A percentile compares a stretch with the other conserved stretches of the same genome.
Conservation (phyloP, 495 filamentous ascomycete species). For the Aspergillus panamensis region DNA sequence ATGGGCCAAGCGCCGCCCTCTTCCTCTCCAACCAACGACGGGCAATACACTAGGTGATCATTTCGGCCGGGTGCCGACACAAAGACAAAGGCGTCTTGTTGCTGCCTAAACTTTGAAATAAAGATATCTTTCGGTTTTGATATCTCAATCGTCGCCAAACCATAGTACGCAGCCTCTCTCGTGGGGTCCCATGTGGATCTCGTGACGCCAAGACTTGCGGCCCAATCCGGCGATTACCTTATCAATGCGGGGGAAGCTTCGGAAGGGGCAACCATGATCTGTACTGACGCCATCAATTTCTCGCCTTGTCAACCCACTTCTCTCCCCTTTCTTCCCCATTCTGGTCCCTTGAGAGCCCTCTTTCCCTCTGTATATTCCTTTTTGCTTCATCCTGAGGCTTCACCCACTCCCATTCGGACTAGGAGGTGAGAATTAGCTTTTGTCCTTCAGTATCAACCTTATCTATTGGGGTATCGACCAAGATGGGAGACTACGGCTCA, state of each 20-base stretch:
- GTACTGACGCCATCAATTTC: slow-evolving; percentile 1
- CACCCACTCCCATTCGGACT: too few relatives aligned
- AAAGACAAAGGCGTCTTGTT: background rate
- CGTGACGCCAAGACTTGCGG: slow-evolving; percentile 10
- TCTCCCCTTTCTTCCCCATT: background rate
- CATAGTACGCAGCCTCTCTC: too few relatives aligned
- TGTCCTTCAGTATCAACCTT: too few relatives aligned
- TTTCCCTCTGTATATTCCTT: too few relatives aligned
- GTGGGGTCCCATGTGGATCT: slow-evolving; percentile 6
- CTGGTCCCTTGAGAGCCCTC: background rate
- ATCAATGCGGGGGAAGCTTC: slow-evolving; percentile 11
- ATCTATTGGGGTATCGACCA: slow-evolving; percentile 3
- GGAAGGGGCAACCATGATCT: background rate
- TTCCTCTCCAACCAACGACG: slow-evolving; percentile 6
- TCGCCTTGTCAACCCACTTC: background rate
- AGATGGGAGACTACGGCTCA: slow-evolving; percentile 43
- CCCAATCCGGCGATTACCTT: background rate
- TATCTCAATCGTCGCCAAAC: too few relatives aligned
- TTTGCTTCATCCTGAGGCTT: too few relatives aligned
- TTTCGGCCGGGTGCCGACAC: background rate
- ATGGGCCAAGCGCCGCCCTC: slow-evolving; percentile 19
- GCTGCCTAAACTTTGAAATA: background rate
- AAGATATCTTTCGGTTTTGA: too few relatives aligned
- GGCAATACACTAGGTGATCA: background rate
- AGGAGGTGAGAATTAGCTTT: too few relatives aligned